Evolutionary conservation across 2,329 filamentous ascomycete species (phyloP).

Genomic region (Bipolaris cookei): DNA sequence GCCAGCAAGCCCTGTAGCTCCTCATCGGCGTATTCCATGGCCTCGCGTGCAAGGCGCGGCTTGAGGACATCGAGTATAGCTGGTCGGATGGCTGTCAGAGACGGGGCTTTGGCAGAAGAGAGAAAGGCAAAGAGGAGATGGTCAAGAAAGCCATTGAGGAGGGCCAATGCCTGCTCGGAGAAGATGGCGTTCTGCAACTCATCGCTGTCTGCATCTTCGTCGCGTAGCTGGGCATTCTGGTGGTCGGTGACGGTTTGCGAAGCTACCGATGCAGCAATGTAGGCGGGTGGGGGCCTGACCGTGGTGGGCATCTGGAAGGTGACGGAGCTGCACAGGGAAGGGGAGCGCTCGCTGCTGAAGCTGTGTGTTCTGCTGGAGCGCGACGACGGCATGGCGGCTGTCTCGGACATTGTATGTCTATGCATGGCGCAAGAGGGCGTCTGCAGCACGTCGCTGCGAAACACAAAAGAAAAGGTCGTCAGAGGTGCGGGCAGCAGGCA

Average conservation of each 20-base stretch:
- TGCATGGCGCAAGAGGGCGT: slow-evolving; percentile 35
- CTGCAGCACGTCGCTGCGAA: slow-evolving; percentile 1
- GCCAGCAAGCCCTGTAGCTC: slow-evolving; percentile 88
- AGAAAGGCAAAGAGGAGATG: slow-evolving; percentile 91
- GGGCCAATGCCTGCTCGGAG: slow-evolving; percentile 71
- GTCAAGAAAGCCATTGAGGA: slow-evolving; percentile 92
- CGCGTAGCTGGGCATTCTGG: slow-evolving; percentile 74
- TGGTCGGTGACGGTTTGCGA: slow-evolving; percentile 91
- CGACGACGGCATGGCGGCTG: slow-evolving; percentile 43
- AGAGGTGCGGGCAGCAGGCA: background rate
- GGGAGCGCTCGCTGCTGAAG: slow-evolving; percentile 70
- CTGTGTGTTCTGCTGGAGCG: slow-evolving; percentile 56
- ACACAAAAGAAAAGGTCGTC: slow-evolving; percentile 7
- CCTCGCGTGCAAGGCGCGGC: slow-evolving; percentile 83
- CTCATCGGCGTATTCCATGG: slow-evolving; percentile 81
- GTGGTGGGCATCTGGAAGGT: slow-evolving; percentile 67
- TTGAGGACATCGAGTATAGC: slow-evolving; percentile 88
- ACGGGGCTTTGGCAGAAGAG: slow-evolving; percentile 77
- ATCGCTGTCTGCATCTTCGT: slow-evolving; percentile 67
- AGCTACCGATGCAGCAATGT: slow-evolving; percentile 86
- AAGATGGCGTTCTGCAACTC: slow-evolving; percentile 74
- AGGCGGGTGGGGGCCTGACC: slow-evolving; percentile 79
- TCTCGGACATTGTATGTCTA: slow-evolving; percentile 45
- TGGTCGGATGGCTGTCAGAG: slow-evolving; percentile 74
- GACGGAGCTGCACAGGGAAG: slow-evolving; percentile 62